Conservation (phyloP, 2,329 filamentous ascomycete species). For the Botryosphaeria agaves region DNA sequence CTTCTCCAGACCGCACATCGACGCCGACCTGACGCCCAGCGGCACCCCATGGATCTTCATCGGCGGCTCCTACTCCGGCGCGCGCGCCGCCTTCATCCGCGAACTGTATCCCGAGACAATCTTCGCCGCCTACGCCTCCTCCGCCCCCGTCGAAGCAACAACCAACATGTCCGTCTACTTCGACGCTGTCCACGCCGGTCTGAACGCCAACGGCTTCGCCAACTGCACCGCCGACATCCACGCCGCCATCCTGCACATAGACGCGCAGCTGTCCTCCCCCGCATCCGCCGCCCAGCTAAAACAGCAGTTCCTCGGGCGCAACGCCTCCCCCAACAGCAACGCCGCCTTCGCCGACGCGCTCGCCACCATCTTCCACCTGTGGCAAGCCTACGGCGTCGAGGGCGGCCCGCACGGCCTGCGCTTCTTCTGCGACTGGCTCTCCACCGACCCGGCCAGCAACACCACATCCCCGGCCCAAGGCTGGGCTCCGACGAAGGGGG, state of each 20-base stretch:
- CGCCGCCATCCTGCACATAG: conserved; percentile 31
- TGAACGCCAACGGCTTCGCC: conserved; percentile 21
- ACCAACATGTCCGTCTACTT: conserved; percentile 34
- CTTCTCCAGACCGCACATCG: conserved; percentile 16
- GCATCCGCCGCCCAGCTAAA: conserved; percentile 24
- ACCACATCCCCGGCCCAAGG: conserved; percentile 20
- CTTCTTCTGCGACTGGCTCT: conserved; percentile 29
- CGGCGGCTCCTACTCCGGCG: conserved; percentile 19
- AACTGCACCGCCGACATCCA: conserved; percentile 34
- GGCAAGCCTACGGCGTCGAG: conserved; percentile 26
- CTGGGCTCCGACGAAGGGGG: no score
- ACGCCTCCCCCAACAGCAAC: conserved; percentile 27
- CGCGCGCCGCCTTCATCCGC: conserved; percentile 21
- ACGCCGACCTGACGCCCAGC: conserved; percentile 15
- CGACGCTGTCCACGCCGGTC: conserved; percentile 29
- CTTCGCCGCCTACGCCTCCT: conserved; percentile 17
- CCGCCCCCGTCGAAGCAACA: conserved; percentile 25
- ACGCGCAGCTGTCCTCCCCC: conserved; percentile 22
- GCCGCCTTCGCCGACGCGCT: conserved; percentile 29
- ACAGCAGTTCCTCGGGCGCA: conserved; percentile 28
- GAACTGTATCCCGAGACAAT: conserved; percentile 20
- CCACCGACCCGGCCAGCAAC: conserved; percentile 21
- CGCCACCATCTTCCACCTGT: conserved; percentile 20
- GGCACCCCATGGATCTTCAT: conserved; percentile 21
- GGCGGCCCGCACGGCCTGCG: conserved; percentile 16